phyloP scores from a whole-genome alignment of 176 grass and related monocot species.

The Poa pratensis region DNA sequence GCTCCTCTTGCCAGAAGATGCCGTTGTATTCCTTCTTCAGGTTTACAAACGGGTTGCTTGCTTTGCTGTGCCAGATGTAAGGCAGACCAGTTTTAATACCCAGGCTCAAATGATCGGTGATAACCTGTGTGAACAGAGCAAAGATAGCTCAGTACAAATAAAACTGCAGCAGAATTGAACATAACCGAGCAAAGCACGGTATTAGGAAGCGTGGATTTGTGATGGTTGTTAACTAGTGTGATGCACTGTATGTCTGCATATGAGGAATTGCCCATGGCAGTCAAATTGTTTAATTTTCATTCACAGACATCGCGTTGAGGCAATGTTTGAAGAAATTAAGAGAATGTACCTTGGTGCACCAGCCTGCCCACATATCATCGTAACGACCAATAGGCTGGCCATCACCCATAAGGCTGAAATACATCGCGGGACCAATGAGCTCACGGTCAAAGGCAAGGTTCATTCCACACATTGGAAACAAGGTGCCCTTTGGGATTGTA shows the following conservation, averaged over 20 bases:
- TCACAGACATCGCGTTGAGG: background rate
- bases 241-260: background rate
- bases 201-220: background rate
- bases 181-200: background rate
- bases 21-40: conserved; percentile 76
- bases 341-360: conserved; percentile 66
- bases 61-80: conserved; percentile 81
- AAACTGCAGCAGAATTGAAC: background rate
- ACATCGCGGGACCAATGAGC: conserved; percentile 83
- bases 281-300: background rate
- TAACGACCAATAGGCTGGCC: conserved; percentile 78
- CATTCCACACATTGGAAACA: conserved; percentile 86
- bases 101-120: conserved; percentile 59
- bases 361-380: conserved; percentile 83
- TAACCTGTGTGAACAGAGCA: conserved; percentile 49
- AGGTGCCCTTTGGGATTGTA: conserved; percentile 68
- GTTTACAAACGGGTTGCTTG: conserved; percentile 72
- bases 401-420: conserved; percentile 81
- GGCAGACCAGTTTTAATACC: conserved; percentile 72
- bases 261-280: background rate
- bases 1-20: conserved; percentile 77
- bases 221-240: background rate
- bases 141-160: background rate
- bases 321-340: background rate
- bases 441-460: conserved; percentile 80